These are phyloP conservation scores for Phallus indusiatus DNA, from an alignment of 768 basidiomycete species.

Conservation along the genomic window DNA sequence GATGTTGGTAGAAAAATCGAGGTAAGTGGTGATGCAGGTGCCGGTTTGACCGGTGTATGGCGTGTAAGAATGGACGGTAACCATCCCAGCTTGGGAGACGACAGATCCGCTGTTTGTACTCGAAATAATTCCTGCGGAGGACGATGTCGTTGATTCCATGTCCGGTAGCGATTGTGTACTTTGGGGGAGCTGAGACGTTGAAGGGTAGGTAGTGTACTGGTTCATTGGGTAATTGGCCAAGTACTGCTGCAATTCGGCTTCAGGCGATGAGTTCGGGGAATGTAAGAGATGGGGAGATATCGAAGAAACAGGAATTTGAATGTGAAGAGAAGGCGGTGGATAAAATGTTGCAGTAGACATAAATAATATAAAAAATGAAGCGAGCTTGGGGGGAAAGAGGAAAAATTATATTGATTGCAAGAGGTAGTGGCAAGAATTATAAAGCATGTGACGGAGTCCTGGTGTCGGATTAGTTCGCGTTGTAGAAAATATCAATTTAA, in stretches of 20 bases:
- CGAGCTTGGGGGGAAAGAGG: background rate
- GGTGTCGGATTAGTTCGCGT: background rate
- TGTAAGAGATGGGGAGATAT: constrained; percentile 9
- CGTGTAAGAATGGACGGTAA: constrained; percentile 56
- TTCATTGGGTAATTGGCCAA: constrained; percentile 4
- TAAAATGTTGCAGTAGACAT: background rate
- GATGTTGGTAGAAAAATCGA: constrained; percentile 40
- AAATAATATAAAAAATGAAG: background rate
- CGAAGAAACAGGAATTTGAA: background rate
- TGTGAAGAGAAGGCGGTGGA: background rate
- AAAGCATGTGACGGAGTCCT: background rate
- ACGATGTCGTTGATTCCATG: too few relatives aligned
- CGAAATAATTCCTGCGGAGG: background rate
- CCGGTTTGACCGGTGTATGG: constrained; percentile 57
- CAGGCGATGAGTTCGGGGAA: background rate
- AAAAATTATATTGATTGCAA: background rate
- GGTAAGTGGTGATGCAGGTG: constrained; percentile 52
- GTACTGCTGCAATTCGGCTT: background rate
- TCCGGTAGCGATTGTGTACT: background rate
- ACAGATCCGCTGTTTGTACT: constrained; percentile 17
- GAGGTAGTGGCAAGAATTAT: background rate
- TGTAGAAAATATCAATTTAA: background rate
- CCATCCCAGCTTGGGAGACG: constrained; percentile 41
- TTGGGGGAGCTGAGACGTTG: background rate
- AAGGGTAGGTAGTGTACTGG: background rate